phyloP scores from a whole-genome alignment of 2,329 filamentous ascomycete species.

The Helminthosporium solani region DNA sequence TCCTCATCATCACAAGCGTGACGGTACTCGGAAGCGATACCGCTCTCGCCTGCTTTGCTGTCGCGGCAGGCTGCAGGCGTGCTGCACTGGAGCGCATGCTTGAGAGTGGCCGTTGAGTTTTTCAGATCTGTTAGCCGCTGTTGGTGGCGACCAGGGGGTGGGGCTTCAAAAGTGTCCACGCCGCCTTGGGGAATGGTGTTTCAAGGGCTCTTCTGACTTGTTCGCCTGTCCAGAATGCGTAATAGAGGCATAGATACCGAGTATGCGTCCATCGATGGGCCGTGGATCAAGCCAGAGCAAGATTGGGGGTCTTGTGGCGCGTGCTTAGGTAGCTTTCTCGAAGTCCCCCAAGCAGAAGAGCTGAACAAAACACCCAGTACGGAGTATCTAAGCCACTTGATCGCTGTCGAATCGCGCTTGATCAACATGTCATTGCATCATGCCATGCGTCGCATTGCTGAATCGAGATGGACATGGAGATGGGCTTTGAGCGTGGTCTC shows the following conservation, averaged over 20 bases:
- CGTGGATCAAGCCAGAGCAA: background rate
- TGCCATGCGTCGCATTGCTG: constrained; percentile 1
- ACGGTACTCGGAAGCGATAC: background rate
- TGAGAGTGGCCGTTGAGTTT: constrained; percentile 1
- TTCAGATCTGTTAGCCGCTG: constrained; percentile 5
- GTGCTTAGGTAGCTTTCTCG: constrained; percentile 20
- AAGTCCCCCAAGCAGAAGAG: constrained; percentile 19
- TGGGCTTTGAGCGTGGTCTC: background rate
- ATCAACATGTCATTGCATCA: no score
- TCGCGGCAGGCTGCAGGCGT: constrained; percentile 9
- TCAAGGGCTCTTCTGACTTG: background rate
- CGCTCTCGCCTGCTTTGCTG: background rate
- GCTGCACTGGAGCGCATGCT: constrained; percentile 7
- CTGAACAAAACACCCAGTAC: constrained; percentile 3
- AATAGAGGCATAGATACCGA: no score
- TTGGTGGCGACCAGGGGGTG: constrained; percentile 12
- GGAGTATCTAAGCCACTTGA: no score
- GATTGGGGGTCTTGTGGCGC: constrained; percentile 24
- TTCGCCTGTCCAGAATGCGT: background rate
- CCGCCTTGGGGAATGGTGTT: background rate
- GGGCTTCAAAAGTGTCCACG: background rate
- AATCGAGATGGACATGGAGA: background rate
- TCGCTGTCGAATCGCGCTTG: constrained; percentile 5
- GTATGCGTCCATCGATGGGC: no score
- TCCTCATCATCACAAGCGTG: background rate